phyloP scores from a whole-genome alignment of 2,329 filamentous ascomycete species.

The Sporothrix euskadiensis region DNA sequence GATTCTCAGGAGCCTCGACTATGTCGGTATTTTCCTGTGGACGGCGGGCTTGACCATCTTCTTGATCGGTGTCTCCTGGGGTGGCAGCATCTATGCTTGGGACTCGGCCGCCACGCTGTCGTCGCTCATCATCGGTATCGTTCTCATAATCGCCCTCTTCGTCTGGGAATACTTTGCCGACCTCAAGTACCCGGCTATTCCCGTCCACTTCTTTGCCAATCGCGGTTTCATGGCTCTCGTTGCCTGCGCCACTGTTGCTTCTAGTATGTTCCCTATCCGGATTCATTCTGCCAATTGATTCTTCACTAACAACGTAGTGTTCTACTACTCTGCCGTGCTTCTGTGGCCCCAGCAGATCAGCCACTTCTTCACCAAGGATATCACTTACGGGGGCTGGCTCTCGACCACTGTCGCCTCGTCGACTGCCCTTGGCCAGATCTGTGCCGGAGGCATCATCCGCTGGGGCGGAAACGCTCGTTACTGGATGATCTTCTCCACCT shows the following conservation, averaged over 20 bases:
- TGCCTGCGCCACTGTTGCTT: slow-evolving; percentile 38
- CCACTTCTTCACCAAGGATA: slow-evolving; percentile 35
- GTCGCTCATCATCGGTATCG: slow-evolving; percentile 37
- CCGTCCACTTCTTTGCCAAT: slow-evolving; percentile 42
- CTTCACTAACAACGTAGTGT: slow-evolving; percentile 32
- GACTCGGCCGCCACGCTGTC: slow-evolving; percentile 40
- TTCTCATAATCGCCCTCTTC: slow-evolving; percentile 35
- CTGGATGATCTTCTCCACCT: slow-evolving; percentile 37
- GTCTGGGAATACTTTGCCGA: slow-evolving; percentile 36
- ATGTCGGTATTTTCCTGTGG: slow-evolving; percentile 49
- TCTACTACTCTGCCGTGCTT: slow-evolving; percentile 44
- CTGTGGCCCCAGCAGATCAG: slow-evolving; percentile 43
- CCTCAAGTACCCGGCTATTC: slow-evolving; percentile 42
- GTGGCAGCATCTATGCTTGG: slow-evolving; percentile 47
- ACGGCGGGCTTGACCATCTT: slow-evolving; percentile 48
- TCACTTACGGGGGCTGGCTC: slow-evolving; percentile 23
- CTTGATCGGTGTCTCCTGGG: slow-evolving; percentile 50
- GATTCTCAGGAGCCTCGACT: slow-evolving; percentile 42
- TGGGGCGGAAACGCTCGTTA: slow-evolving; percentile 24
- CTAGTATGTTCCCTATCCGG: neutral
- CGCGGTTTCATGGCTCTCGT: slow-evolving; percentile 38
- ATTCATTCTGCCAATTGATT: neutral
- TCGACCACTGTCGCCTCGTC: slow-evolving; percentile 19
- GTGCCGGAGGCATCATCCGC: slow-evolving; percentile 21
- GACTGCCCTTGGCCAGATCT: slow-evolving; percentile 22